Evolutionary conservation across 257 asterid genomes (phyloP).

Genomic region (Fraxinus pennsylvanica): DNA sequence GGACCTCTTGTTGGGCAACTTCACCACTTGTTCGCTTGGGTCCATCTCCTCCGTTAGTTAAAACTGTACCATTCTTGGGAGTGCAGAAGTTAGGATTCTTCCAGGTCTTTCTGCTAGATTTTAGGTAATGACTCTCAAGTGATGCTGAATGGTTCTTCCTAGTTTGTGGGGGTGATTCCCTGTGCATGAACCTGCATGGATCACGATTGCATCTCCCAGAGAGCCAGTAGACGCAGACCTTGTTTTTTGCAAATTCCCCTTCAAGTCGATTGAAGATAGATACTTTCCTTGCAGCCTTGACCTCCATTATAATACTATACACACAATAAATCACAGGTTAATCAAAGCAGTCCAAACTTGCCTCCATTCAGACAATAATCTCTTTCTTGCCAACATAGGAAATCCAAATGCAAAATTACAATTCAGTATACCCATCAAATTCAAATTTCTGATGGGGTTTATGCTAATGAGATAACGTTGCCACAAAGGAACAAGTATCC

Average conservation of each 20-base stretch:
- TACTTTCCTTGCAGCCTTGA: constrained; percentile 23
- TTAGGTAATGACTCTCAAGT: neutral
- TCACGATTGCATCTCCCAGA: constrained; percentile 51
- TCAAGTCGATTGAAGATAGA: constrained; percentile 23
- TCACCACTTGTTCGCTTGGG: neutral
- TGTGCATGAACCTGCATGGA: constrained; percentile 53
- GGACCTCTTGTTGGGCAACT: neutral
- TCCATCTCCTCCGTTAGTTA: constrained; percentile 7
- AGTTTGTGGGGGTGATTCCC: constrained; percentile 21
- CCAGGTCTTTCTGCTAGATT: constrained; percentile 21
- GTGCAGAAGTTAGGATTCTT: constrained; percentile 18
- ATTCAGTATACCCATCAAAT: constrained; percentile 2
- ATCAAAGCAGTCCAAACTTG: constrained; percentile 21
- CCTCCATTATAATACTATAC: constrained; percentile 36
- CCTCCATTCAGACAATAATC: neutral
- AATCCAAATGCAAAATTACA: neutral
- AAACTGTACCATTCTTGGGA: constrained; percentile 12
- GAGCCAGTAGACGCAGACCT: constrained; percentile 56
- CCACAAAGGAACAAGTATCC: neutral
- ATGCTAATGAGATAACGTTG: too few relatives aligned
- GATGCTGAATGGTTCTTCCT: neutral
- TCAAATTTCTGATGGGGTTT: neutral
- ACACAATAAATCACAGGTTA: constrained; percentile 11
- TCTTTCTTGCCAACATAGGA: constrained; percentile 9
- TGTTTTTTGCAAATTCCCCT: constrained; percentile 22